phyloP scores from a whole-genome alignment of 1,139 yeast species.

The Suhomyces bribrorum region DNA sequence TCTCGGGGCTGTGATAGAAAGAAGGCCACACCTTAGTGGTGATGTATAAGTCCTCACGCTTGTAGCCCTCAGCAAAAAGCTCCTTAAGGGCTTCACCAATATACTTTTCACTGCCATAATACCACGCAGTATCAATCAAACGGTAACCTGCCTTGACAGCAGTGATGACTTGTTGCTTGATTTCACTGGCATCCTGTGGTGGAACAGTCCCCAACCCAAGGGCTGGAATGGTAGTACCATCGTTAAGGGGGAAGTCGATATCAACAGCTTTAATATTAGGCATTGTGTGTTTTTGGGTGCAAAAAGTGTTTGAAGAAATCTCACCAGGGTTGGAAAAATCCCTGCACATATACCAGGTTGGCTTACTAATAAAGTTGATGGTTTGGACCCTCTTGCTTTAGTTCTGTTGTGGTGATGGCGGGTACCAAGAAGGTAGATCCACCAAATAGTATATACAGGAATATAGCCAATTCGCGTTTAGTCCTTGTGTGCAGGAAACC shows the following conservation, averaged over 20 bases:
- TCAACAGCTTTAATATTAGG: conserved; percentile 23
- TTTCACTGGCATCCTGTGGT: conserved; percentile 32
- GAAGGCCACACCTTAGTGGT: conserved; percentile 65
- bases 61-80: conserved; percentile 48
- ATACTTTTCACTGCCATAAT: conserved; percentile 50
- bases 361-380: too few species aligned
- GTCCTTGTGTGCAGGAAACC: too few species aligned
- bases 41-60: conserved; percentile 58
- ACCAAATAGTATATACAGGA: too few species aligned
- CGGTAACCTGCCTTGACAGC: conserved; percentile 46
- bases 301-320: too few species aligned
- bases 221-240: conserved; percentile 39
- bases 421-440: too few species aligned
- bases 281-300: neutral
- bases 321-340: too few species aligned
- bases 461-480: too few species aligned
- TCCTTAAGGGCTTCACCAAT: conserved; percentile 54
- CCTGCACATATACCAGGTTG: too few species aligned
- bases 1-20: conserved; percentile 37
- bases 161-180: conserved; percentile 38
- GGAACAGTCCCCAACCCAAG: conserved; percentile 44
- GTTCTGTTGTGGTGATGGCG: conserved; percentile 35
- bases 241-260: conserved; percentile 29
- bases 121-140: conserved; percentile 47
- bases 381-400: neutral